Evolutionary conservation across 306 rosid genomes (phyloP).

Genomic region (peach (Prunus persica)): DNA sequence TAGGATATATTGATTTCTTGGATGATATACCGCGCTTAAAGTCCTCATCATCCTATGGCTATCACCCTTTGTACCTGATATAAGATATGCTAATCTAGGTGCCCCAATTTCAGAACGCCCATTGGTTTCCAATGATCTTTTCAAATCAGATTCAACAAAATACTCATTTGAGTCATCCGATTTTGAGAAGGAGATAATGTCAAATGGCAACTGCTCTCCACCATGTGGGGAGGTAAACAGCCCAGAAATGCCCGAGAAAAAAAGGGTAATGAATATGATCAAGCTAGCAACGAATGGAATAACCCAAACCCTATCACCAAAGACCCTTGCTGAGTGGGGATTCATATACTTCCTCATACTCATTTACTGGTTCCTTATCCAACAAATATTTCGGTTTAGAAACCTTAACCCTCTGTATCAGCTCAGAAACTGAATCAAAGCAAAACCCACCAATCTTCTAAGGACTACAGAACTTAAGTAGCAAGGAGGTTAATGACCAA

Average conservation of each 20-base stretch:
- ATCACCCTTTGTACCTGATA: constrained; percentile 96
- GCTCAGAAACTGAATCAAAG: constrained; percentile 31
- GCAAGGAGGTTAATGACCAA: constrained; percentile 25
- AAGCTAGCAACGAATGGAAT: constrained; percentile 83
- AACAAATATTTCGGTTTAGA: constrained; percentile 10
- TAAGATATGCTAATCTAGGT: constrained; percentile 89
- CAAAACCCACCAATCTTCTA: constrained; percentile 32
- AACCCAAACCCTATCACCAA: constrained; percentile 81
- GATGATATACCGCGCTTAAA: constrained; percentile 86
- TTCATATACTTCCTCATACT: constrained; percentile 86
- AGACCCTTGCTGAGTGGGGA: constrained; percentile 71
- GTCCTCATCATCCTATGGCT: constrained; percentile 95
- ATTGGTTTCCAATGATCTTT: constrained; percentile 30
- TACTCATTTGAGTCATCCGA: constrained; percentile 56
- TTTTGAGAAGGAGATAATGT: constrained; percentile 45
- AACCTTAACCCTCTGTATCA: constrained; percentile 30
- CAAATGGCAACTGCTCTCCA: constrained; percentile 61
- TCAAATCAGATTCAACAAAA: constrained; percentile 72
- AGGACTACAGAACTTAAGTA: constrained; percentile 16
- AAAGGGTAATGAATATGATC: constrained; percentile 57
- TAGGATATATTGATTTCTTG: constrained; percentile 83
- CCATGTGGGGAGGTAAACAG: constrained; percentile 40
- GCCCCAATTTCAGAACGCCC: constrained; percentile 31
- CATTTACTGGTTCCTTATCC: constrained; percentile 14
- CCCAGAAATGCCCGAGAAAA: constrained; percentile 62